A percentile compares a stretch with the other conserved stretches of the same genome.
Conservation (phyloP, 1,139 yeast species). For the Blastobotrys indianensis region DNA sequence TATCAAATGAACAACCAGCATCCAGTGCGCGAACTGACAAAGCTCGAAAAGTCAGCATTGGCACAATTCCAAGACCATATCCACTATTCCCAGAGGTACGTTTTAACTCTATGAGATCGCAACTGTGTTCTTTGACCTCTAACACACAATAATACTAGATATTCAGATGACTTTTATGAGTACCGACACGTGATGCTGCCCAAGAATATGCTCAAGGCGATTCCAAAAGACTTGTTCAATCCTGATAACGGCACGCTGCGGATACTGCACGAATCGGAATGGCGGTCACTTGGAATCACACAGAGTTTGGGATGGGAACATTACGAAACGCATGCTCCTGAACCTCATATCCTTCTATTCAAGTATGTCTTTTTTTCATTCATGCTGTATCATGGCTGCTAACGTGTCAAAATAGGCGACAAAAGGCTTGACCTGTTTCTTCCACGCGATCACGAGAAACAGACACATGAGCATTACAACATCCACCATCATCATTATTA, state of each 20-base stretch:
- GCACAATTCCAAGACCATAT: constrained; percentile 90
- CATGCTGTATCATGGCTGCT: background rate
- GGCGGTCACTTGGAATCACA: constrained; percentile 98
- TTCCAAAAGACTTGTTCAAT: constrained; percentile 94
- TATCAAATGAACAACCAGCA: constrained; percentile 12
- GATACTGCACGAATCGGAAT: constrained; percentile 87
- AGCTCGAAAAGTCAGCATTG: constrained; percentile 77
- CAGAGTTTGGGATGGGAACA: constrained; percentile 98
- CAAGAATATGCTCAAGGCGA: constrained; percentile 87
- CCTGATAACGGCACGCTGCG: constrained; percentile 93
- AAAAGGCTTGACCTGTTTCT: background rate
- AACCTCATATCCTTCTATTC: constrained; percentile 91
- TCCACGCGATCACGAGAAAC: background rate
- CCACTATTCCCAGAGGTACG: constrained; percentile 80
- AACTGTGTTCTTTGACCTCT: constrained; percentile 27
- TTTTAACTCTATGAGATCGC: constrained; percentile 47
- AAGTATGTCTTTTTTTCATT: constrained; percentile 37
- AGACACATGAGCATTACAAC: no score
- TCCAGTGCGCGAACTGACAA: constrained; percentile 59
- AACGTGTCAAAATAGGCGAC: background rate
- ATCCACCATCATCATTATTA: background rate
- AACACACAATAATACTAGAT: background rate
- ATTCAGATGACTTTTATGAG: background rate
- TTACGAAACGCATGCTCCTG: constrained; percentile 97
- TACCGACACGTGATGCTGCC: constrained; percentile 92